phyloP scores from a whole-genome alignment of 2,329 filamentous ascomycete species.

The Aureobasidium sp. region DNA sequence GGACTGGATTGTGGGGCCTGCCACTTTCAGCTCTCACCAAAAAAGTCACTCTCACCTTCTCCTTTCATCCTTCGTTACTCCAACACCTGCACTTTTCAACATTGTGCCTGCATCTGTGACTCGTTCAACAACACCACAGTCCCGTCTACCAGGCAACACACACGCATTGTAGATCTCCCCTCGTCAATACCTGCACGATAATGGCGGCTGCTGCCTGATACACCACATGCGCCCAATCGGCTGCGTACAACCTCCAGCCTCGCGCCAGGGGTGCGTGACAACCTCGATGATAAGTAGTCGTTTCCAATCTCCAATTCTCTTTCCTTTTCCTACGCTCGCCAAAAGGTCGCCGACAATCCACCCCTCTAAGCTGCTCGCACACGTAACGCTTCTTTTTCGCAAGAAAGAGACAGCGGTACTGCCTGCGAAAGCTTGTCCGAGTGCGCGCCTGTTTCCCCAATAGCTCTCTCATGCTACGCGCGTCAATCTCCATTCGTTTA shows the following conservation, averaged over 20 bases:
- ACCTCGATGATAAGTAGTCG: not conserved
- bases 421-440: slow-evolving; percentile 15
- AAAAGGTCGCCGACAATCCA: slow-evolving; percentile 17
- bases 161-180: slow-evolving; percentile 1
- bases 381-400: slow-evolving; percentile 9
- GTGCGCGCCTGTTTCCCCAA: slow-evolving; percentile 5
- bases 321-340: slow-evolving; percentile 9
- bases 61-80: not conserved
- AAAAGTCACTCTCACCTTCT: not conserved
- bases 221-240: slow-evolving; percentile 2
- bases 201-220: slow-evolving; percentile 8
- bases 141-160: slow-evolving; percentile 4
- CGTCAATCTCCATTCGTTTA: slow-evolving; percentile 15
- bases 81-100: not conserved
- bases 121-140: not conserved
- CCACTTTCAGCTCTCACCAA: not conserved
- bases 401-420: slow-evolving; percentile 1
- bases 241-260: slow-evolving; percentile 1
- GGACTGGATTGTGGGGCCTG: not conserved
- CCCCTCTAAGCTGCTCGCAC: slow-evolving; percentile 12
- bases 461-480: slow-evolving; percentile 9
- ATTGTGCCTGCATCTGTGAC: not conserved
- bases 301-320: not conserved
- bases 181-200: not conserved
- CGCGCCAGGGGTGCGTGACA: slow-evolving; percentile 8